A percentile compares a stretch with the other conserved stretches of the same genome.
Evolutionary conservation across 2,329 filamentous ascomycete species (phyloP).

Genomic region (Xylariales sp.): DNA sequence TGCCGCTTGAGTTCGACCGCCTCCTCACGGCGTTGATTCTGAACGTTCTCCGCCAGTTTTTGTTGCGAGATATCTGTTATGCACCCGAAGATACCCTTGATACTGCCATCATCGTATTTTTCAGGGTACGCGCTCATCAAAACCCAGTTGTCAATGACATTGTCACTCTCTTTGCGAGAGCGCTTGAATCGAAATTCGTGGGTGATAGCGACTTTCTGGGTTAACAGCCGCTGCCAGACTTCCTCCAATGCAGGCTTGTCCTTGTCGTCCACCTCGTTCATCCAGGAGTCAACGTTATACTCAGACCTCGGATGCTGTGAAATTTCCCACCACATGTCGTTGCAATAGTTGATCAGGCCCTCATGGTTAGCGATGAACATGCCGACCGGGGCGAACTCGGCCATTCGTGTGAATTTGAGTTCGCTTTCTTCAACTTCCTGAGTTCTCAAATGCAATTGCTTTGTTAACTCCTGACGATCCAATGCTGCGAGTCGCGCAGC

Average conservation of each 20-base stretch:
- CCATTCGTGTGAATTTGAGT: constrained; percentile 77
- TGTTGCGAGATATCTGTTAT: constrained; percentile 83
- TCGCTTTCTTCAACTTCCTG: constrained; percentile 64
- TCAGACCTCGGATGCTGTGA: constrained; percentile 56
- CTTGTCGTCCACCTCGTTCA: constrained; percentile 64
- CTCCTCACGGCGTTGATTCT: constrained; percentile 72
- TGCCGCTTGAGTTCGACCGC: constrained; percentile 75
- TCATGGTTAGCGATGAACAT: constrained; percentile 76
- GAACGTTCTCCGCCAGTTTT: constrained; percentile 78
- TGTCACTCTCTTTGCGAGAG: constrained; percentile 56
- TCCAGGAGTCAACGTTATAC: constrained; percentile 61
- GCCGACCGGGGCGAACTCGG: constrained; percentile 76
- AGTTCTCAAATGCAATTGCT: constrained; percentile 64
- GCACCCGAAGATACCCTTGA: constrained; percentile 74
- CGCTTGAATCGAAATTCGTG: constrained; percentile 73
- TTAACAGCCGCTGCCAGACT: constrained; percentile 59
- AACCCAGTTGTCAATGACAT: constrained; percentile 67
- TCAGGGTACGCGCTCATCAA: constrained; percentile 74
- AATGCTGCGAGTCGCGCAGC: constrained; percentile 70
- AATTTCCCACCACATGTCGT: constrained; percentile 74
- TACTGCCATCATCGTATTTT: constrained; percentile 54
- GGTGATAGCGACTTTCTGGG: constrained; percentile 59
- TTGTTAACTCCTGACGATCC: constrained; percentile 71
- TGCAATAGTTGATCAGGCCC: constrained; percentile 73
- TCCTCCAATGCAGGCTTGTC: constrained; percentile 55